Conservation (phyloP, 2,329 filamentous ascomycete species). For the Chlorencoelia australis region DNA sequence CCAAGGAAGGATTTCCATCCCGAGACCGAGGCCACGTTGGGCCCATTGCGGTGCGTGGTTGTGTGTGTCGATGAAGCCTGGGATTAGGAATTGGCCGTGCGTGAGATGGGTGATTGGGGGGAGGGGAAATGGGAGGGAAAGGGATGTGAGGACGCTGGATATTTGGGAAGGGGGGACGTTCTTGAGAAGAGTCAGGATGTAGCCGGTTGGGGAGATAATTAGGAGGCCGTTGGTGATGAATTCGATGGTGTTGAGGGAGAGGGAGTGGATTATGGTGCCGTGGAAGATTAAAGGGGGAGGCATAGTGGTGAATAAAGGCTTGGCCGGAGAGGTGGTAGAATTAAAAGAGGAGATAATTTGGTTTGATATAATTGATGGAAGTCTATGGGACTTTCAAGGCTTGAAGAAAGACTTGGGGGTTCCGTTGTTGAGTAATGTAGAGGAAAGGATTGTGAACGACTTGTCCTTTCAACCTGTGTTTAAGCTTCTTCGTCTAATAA, state of each 20-base stretch:
- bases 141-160: neutral
- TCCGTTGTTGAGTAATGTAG: too few relatives aligned
- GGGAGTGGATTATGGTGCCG: conserved; percentile 10
- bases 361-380: too few relatives aligned
- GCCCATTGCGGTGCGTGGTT: conserved; percentile 54
- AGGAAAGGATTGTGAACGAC: too few relatives aligned
- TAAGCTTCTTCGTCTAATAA: too few relatives aligned
- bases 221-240: conserved; percentile 7
- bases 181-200: conserved; percentile 2
- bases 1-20: conserved; percentile 43
- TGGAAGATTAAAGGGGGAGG: conserved; percentile 4
- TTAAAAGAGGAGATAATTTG: too few relatives aligned
- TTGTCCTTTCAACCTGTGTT: too few relatives aligned
- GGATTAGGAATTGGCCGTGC: conserved; percentile 39
- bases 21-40: conserved; percentile 29
- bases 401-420: too few relatives aligned
- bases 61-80: conserved; percentile 56
- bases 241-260: conserved; percentile 3
- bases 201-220: conserved; percentile 6
- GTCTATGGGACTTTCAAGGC: too few relatives aligned
- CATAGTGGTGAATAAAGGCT: too few relatives aligned
- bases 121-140: conserved; percentile 1
- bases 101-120: conserved; percentile 3
- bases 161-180: conserved; percentile 1
- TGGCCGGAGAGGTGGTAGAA: too few relatives aligned